Percentiles rank a stretch among this genome's conserved stretches.
These are phyloP conservation scores for Magnolia changhungtana DNA, from an alignment of 164 flowering plant genomes.

Conservation along the genomic window DNA sequence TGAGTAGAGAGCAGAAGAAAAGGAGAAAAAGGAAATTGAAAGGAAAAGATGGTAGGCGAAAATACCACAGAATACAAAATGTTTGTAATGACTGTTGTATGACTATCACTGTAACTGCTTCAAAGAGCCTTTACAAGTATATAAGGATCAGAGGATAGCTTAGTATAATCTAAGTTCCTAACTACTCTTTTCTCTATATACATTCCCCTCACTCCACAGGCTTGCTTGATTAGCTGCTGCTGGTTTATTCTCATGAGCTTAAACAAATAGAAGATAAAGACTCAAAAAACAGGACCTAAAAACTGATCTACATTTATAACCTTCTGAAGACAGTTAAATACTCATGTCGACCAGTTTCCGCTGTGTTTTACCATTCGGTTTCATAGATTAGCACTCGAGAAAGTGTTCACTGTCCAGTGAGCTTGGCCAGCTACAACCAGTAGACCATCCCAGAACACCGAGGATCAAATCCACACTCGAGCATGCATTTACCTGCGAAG, in stretches of 20 bases:
- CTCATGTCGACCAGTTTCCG: neutral
- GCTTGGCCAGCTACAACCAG: constrained; percentile 89
- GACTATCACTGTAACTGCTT: neutral
- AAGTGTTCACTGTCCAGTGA: constrained; percentile 30
- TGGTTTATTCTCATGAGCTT: constrained; percentile 15
- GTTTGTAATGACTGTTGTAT: neutral
- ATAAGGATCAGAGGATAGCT: neutral
- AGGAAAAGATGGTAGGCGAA: neutral
- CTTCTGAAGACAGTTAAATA: neutral
- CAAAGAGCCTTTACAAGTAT: neutral
- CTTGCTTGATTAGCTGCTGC: constrained; percentile 27
- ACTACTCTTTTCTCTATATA: constrained; percentile 30
- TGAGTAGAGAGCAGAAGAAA: neutral
- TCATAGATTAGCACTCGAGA: constrained; percentile 50
- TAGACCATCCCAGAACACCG: constrained; percentile 90
- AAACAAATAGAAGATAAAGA: constrained; percentile 12
- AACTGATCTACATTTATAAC: constrained; percentile 1
- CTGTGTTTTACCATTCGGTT: neutral
- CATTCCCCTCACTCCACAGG: constrained; percentile 36
- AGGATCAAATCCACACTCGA: constrained; percentile 60
- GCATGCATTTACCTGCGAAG: constrained; percentile 62
- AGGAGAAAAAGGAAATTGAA: neutral
- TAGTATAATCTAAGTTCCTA: constrained; percentile 3
- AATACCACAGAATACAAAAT: neutral
- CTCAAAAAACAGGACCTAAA: neutral